Conservation (phyloP, 768 basidiomycete species). For the Tulasnella sp. region DNA sequence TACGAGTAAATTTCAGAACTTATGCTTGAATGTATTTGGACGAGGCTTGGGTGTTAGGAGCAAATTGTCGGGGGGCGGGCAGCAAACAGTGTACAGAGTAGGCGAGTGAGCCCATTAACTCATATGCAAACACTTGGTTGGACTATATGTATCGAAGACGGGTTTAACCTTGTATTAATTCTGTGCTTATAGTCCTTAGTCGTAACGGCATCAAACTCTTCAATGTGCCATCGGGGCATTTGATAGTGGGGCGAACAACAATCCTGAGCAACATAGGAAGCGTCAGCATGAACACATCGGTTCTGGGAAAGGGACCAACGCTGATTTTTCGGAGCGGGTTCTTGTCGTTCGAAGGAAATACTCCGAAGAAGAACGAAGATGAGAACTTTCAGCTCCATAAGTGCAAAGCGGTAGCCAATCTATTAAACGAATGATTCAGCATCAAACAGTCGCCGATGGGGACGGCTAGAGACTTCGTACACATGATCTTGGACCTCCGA, state of each 20-base stretch:
- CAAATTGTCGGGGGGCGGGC: neutral
- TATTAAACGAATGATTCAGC: neutral
- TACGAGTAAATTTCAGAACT: neutral
- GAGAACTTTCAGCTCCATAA: conserved; percentile 39
- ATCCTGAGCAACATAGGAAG: neutral
- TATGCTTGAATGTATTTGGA: neutral
- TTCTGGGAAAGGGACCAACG: neutral
- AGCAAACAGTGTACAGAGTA: too few relatives aligned
- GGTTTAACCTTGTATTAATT: neutral
- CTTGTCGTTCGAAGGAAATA: conserved; percentile 52
- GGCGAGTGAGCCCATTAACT: neutral
- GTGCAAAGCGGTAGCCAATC: conserved; percentile 25
- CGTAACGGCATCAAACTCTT: neutral
- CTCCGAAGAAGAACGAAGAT: conserved; percentile 50
- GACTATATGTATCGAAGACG: neutral
- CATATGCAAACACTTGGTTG: neutral
- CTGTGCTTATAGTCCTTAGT: neutral
- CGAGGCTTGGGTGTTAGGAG: neutral
- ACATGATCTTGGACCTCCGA: conserved; percentile 61
- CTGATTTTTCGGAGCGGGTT: conserved; percentile 40
- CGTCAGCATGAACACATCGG: neutral
- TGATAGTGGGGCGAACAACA: neutral
- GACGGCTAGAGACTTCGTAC: conserved; percentile 31
- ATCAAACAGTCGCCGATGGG: conserved; percentile 45
- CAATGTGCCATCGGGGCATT: neutral